Evolutionary conservation across 2,329 filamentous ascomycete genomes (phyloP).

Genomic region (Lecanosticta acicola): DNA sequence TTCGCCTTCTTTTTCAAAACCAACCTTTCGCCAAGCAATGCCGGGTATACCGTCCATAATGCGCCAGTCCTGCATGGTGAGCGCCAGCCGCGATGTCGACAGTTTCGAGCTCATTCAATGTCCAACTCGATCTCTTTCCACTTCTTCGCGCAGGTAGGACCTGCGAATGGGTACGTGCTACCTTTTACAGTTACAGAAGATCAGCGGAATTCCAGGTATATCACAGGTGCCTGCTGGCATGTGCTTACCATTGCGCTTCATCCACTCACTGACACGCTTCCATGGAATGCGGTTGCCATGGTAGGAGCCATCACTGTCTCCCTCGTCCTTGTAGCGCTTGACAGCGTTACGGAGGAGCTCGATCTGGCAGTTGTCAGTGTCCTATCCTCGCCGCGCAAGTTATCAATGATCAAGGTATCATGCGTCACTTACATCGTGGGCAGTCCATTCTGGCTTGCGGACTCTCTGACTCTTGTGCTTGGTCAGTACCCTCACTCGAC

Average conservation of each 20-base stretch:
- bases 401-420: too few species aligned
- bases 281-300: conserved; percentile 43
- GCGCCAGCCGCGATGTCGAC: neutral
- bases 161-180: conserved; percentile 55
- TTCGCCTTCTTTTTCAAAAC: neutral
- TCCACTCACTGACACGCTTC: conserved; percentile 54
- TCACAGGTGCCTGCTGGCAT: too few species aligned
- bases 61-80: conserved; percentile 3
- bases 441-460: conserved; percentile 60
- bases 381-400: too few species aligned
- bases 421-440: conserved; percentile 54
- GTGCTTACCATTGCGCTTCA: conserved; percentile 44
- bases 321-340: conserved; percentile 2
- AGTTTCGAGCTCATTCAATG: too few species aligned
- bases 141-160: conserved; percentile 58
- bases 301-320: conserved; percentile 3
- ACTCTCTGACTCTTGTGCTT: conserved; percentile 59
- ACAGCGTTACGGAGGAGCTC: conserved; percentile 25
- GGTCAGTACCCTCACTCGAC: conserved; percentile 60
- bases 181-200: too few species aligned
- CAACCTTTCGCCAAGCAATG: neutral
- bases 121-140: conserved; percentile 46
- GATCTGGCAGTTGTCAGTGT: too few species aligned
- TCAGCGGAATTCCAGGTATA: too few species aligned
- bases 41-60: too few species aligned